Percentiles rank a stretch among this genome's conserved stretches.
Conservation (phyloP, 768 basidiomycete genomes). For the Lactarius pseudohatsudake region DNA sequence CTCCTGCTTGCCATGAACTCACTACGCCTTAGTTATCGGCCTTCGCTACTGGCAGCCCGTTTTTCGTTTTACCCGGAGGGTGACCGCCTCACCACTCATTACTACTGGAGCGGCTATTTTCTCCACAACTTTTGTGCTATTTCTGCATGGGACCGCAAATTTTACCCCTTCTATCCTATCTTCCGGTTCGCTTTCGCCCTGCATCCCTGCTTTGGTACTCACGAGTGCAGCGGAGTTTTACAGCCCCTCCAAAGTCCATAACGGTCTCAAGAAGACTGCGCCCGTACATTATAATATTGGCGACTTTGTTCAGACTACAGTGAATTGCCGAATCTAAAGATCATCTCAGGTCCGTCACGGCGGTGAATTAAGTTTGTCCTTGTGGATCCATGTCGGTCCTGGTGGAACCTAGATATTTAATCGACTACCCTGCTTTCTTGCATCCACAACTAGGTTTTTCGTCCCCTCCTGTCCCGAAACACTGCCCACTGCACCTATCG, state of each 20-base stretch:
- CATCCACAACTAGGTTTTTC: slow-evolving; percentile 17
- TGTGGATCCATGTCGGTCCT: slow-evolving; percentile 22
- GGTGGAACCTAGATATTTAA: slow-evolving; percentile 19
- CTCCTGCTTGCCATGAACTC: neutral
- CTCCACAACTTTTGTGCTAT: slow-evolving; percentile 17
- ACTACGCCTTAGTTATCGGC: neutral
- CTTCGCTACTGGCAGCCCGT: neutral
- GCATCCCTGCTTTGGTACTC: neutral
- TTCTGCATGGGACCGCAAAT: neutral
- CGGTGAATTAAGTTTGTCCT: slow-evolving; percentile 12
- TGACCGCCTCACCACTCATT: neutral
- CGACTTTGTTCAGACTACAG: slow-evolving; percentile 25
- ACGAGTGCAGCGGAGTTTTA: neutral
- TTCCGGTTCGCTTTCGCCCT: neutral
- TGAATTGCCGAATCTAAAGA: slow-evolving; percentile 16
- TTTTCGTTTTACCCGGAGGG: slow-evolving; percentile 1
- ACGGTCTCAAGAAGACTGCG: neutral
- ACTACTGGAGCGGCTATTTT: slow-evolving; percentile 1
- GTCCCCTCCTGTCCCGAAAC: neutral
- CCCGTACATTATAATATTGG: slow-evolving; percentile 1
- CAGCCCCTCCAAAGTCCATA: neutral
- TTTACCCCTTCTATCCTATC: neutral
- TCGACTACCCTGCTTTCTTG: slow-evolving; percentile 1
- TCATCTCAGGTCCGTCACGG: slow-evolving; percentile 23
- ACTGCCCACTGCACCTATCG: neutral